phyloP scores from a whole-genome alignment of 495 filamentous ascomycete species.

The Amniculicola lignicola region DNA sequence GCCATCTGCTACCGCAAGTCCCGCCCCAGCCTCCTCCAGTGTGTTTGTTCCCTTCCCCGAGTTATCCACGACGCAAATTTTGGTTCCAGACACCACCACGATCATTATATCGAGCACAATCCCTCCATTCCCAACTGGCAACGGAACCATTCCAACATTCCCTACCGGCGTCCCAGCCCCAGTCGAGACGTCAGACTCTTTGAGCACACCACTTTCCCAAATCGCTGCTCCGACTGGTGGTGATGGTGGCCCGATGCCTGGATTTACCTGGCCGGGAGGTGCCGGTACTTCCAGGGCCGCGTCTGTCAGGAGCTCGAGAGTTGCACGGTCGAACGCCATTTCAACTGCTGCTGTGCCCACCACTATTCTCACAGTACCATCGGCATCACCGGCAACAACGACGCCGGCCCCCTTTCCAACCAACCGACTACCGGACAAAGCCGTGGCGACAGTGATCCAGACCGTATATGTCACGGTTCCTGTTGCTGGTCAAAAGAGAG shows the following conservation, averaged over 20 bases:
- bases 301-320: neutral
- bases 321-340: neutral
- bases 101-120: neutral
- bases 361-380: neutral
- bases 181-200: too few relatives aligned
- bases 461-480: conserved; percentile 14
- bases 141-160: neutral
- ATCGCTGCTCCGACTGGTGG: neutral
- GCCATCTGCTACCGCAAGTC: neutral
- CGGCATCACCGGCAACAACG: neutral
- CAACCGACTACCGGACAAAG: neutral
- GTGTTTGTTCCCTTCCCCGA: neutral
- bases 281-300: neutral
- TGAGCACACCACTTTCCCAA: neutral
- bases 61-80: neutral
- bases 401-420: neutral
- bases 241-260: neutral
- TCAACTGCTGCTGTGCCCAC: neutral
- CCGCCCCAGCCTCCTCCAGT: neutral
- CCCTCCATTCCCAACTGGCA: neutral
- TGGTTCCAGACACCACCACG: neutral
- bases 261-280: neutral
- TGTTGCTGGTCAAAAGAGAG: neutral
- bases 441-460: conserved; percentile 6
- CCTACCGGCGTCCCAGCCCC: too few relatives aligned